A percentile compares a stretch with the other conserved stretches of the same genome.
phyloP scores from a whole-genome alignment of 2,329 filamentous ascomycete genomes.

The Huntiella moniliformis region DNA sequence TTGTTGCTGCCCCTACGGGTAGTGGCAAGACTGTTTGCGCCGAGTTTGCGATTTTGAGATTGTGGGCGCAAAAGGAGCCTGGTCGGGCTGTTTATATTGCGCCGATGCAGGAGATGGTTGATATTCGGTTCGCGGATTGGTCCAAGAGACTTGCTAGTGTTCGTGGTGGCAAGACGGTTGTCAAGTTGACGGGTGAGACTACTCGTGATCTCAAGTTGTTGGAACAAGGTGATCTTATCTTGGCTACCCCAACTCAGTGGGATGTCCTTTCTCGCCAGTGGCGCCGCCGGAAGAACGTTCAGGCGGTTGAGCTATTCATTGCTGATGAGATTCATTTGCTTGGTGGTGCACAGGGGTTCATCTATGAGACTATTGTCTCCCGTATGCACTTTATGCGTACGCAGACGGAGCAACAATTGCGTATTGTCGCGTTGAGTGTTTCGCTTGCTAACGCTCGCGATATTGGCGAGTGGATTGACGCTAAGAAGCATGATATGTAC shows the following conservation, averaged over 20 bases:
- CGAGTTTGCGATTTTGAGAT: slow-evolving; percentile 75
- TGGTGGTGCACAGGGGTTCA: slow-evolving; percentile 66
- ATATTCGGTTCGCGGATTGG: slow-evolving; percentile 71
- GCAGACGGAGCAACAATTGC: slow-evolving; percentile 66
- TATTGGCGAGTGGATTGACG: slow-evolving; percentile 93
- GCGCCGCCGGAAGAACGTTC: slow-evolving; percentile 90
- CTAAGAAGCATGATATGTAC: slow-evolving; percentile 94
- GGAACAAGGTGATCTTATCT: slow-evolving; percentile 69
- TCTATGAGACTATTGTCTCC: slow-evolving; percentile 94
- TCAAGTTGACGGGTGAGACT: slow-evolving; percentile 86
- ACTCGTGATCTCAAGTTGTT: slow-evolving; percentile 78
- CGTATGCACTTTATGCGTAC: slow-evolving; percentile 92
- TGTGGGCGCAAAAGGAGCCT: slow-evolving; percentile 44
- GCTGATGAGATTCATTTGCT: slow-evolving; percentile 91
- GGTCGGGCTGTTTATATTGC: slow-evolving; percentile 85
- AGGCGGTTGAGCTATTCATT: slow-evolving; percentile 77
- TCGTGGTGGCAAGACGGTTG: slow-evolving; percentile 68
- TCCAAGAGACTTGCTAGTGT: slow-evolving; percentile 53
- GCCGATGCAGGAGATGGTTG: slow-evolving; percentile 83
- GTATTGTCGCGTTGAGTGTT: slow-evolving; percentile 78
- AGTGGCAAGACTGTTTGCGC: slow-evolving; percentile 95
- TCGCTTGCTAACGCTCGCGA: slow-evolving; percentile 86
- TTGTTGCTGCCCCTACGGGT: slow-evolving; percentile 79
- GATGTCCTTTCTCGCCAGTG: slow-evolving; percentile 89
- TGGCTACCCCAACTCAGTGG: slow-evolving; percentile 90